phyloP scores from a whole-genome alignment of 2,329 filamentous ascomycete genomes.

The Ophiostoma sp. region DNA sequence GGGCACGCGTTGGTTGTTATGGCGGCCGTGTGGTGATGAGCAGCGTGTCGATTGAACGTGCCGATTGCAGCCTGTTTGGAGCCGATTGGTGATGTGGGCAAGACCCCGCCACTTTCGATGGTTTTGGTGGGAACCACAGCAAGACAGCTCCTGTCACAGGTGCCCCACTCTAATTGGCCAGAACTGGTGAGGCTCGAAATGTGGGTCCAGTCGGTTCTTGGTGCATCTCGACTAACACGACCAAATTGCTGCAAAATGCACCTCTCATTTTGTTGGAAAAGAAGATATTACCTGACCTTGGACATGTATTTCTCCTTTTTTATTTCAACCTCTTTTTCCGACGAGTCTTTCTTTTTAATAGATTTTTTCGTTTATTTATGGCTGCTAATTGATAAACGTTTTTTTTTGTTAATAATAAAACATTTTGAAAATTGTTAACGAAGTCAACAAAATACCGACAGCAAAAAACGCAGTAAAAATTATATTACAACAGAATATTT shows the following conservation, averaged over 20 bases:
- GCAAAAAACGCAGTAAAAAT: too few species aligned
- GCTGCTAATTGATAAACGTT: too few species aligned
- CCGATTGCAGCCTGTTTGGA: background rate
- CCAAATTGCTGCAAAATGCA: too few species aligned
- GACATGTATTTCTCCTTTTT: too few species aligned
- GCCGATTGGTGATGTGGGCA: slow-evolving; percentile 8
- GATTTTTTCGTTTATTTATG: too few species aligned
- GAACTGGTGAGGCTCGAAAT: background rate
- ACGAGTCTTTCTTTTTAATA: too few species aligned
- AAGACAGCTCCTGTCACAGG: background rate
- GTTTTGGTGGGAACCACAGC: background rate
- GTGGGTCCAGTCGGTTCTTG: background rate
- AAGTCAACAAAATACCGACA: too few species aligned
- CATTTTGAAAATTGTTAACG: too few species aligned
- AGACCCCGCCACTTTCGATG: slow-evolving; percentile 10
- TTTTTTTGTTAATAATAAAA: too few species aligned
- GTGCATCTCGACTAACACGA: slow-evolving; percentile 1
- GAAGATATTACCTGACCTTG: too few species aligned
- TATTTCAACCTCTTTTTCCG: too few species aligned
- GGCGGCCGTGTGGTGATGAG: background rate
- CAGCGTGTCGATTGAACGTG: background rate
- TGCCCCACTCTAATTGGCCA: background rate
- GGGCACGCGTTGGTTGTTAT: background rate
- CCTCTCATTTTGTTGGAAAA: background rate
- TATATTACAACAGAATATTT: too few species aligned